Conservation (phyloP, 2,329 filamentous ascomycete species). For the Leptographium wingfieldii region DNA sequence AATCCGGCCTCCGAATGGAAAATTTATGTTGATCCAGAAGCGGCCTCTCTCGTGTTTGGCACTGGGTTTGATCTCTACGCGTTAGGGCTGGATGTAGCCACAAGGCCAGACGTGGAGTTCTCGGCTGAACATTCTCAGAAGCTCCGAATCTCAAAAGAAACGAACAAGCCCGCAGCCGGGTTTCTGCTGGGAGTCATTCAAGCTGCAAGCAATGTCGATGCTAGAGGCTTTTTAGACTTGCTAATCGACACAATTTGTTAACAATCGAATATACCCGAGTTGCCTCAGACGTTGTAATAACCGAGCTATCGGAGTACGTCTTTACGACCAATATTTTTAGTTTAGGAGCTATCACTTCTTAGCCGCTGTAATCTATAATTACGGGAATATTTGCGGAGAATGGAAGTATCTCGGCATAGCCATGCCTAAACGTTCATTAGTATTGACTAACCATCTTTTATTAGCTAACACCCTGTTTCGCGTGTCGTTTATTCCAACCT, state of each 20-base stretch:
- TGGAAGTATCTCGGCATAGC: too few relatives aligned
- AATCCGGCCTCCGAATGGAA: slow-evolving; percentile 3
- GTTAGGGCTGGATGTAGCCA: slow-evolving; percentile 3
- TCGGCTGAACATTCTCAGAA: neutral
- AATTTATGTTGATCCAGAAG: slow-evolving; percentile 4
- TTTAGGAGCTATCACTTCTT: neutral
- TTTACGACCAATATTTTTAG: neutral
- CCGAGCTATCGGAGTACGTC: neutral
- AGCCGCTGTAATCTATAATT: too few relatives aligned
- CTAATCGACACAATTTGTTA: neutral
- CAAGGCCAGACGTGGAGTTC: slow-evolving; percentile 2
- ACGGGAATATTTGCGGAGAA: too few relatives aligned
- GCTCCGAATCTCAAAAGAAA: neutral
- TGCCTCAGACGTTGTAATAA: too few relatives aligned
- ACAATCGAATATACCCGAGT: neutral
- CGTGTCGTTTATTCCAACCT: too few relatives aligned
- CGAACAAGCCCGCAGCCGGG: neutral
- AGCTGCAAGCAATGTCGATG: neutral
- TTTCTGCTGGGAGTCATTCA: slow-evolving; percentile 4
- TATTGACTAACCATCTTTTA: too few relatives aligned
- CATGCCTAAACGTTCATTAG: too few relatives aligned
- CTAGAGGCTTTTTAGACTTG: neutral
- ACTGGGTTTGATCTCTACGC: neutral
- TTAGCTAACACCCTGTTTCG: too few relatives aligned
- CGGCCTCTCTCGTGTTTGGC: neutral